These are phyloP conservation scores for Pyrenochaeta sp. DNA, from an alignment of 2,329 filamentous ascomycete genomes.

Conservation along the genomic window DNA sequence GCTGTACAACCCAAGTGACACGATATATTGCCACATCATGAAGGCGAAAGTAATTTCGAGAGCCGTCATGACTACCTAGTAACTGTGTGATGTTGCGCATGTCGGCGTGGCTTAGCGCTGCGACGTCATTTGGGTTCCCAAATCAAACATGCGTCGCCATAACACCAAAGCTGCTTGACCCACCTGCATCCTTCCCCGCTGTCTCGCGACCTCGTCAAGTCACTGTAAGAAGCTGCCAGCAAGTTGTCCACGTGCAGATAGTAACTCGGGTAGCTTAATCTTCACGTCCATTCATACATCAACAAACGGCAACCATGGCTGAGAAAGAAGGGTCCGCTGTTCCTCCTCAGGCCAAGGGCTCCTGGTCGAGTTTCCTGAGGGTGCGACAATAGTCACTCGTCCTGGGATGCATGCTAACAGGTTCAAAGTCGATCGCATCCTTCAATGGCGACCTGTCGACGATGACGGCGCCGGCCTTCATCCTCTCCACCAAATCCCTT, in stretches of 20 bases:
- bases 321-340: constrained; percentile 56
- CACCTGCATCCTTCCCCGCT: constrained; percentile 7
- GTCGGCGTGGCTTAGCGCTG: constrained; percentile 22
- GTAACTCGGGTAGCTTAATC: too few species aligned
- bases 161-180: constrained; percentile 15
- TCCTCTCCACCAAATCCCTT: constrained; percentile 62
- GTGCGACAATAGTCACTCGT: constrained; percentile 29
- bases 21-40: neutral
- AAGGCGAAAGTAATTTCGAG: neutral
- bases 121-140: constrained; percentile 29
- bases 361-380: constrained; percentile 60
- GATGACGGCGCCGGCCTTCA: constrained; percentile 64
- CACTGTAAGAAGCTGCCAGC: neutral
- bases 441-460: constrained; percentile 65
- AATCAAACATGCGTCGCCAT: constrained; percentile 20
- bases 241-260: too few species aligned
- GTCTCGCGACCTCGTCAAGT: neutral
- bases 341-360: constrained; percentile 55
- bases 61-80: constrained; percentile 12
- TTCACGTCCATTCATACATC: constrained; percentile 1
- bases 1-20: too few species aligned
- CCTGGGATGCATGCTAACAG: constrained; percentile 12
- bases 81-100: constrained; percentile 7
- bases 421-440: constrained; percentile 57
- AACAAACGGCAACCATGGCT: constrained; percentile 29